A percentile compares a stretch with the other conserved stretches of the same genome.
Evolutionary conservation across 179 eudicot genomes (phyloP).

Genomic region (Carnegiea gigantea): DNA sequence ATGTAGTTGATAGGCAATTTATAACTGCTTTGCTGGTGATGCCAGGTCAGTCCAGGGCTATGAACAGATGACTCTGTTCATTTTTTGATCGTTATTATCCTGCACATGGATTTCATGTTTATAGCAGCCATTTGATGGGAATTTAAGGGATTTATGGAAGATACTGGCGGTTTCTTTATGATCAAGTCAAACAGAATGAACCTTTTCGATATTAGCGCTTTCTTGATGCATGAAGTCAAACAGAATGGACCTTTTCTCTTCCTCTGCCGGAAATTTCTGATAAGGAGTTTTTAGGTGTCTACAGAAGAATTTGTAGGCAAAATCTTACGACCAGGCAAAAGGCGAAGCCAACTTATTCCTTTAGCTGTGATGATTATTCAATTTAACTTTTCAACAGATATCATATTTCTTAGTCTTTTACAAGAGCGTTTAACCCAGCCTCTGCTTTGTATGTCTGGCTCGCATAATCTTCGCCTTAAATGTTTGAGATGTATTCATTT

Average conservation of each 20-base stretch:
- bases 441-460: background rate
- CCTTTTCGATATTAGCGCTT: too few relatives aligned
- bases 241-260: background rate
- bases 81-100: background rate
- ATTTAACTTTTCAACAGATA: background rate
- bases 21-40: background rate
- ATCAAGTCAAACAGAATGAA: background rate
- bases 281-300: background rate
- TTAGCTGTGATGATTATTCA: background rate
- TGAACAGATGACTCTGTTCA: background rate
- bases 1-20: background rate
- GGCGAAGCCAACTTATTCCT: background rate
- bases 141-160: background rate
- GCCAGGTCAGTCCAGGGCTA: background rate
- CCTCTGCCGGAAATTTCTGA: background rate
- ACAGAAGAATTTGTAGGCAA: background rate
- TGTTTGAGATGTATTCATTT: too few relatives aligned
- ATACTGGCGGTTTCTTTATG: background rate
- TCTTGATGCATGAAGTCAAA: background rate
- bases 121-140: too few relatives aligned
- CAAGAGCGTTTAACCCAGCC: background rate
- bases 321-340: background rate
- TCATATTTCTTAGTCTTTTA: background rate
- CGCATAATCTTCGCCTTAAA: background rate
- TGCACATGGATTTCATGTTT: background rate